phyloP scores from a whole-genome alignment of 768 basidiomycete species.

The Boletus subparvulus region DNA sequence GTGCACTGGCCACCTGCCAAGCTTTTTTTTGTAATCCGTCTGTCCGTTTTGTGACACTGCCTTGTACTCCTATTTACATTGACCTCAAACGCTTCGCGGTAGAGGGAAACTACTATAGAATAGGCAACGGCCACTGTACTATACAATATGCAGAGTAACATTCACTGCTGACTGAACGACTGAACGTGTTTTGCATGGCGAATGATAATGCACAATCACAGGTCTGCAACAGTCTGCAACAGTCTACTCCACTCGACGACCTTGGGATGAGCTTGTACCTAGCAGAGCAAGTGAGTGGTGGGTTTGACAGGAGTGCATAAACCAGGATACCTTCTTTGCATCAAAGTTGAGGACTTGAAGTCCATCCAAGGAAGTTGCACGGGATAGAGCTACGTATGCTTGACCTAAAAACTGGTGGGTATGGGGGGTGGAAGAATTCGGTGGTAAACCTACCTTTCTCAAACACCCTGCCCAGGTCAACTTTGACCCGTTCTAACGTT shows the following conservation, averaged over 20 bases:
- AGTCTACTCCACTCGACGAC: conserved; percentile 73
- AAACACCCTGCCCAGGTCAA: conserved; percentile 90
- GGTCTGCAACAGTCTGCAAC: conserved; percentile 46
- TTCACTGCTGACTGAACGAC: background rate
- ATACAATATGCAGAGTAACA: background rate
- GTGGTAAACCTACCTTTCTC: conserved; percentile 68
- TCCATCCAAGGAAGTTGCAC: conserved; percentile 82
- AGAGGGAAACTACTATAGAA: background rate
- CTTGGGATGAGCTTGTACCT: conserved; percentile 74
- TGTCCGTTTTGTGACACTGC: too few species aligned
- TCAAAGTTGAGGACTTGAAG: conserved; percentile 84
- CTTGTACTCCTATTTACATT: too few species aligned
- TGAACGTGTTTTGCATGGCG: background rate
- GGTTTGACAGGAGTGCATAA: background rate
- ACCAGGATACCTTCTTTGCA: conserved; percentile 55
- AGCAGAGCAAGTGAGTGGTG: conserved; percentile 5
- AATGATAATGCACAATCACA: background rate
- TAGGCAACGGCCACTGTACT: background rate
- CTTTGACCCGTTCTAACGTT: conserved; percentile 91
- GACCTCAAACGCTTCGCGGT: too few species aligned
- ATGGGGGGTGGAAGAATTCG: background rate
- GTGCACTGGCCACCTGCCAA: too few species aligned
- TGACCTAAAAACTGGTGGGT: conserved; percentile 52
- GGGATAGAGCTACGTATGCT: conserved; percentile 89
- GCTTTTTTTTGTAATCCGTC: too few species aligned